These are phyloP conservation scores for Macaranga tanarius DNA, from an alignment of 441 rosid species.

Conservation along the genomic window DNA sequence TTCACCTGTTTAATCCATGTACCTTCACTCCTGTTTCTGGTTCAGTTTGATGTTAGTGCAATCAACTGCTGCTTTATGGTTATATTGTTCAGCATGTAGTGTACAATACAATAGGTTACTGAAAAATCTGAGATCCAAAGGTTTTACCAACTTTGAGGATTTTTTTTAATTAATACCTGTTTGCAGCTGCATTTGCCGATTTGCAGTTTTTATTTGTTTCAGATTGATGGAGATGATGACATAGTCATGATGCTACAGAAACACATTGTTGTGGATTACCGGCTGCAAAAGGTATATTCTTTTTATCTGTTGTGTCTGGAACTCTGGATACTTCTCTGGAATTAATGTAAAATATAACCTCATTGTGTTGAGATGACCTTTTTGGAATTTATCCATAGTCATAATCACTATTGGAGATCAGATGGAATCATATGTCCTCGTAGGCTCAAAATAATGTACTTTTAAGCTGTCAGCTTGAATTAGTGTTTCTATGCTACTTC, in stretches of 20 bases:
- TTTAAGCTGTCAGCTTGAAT: not conserved
- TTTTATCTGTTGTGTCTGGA: not conserved
- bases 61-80: not conserved
- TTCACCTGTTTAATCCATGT: not conserved
- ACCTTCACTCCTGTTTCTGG: constrained; percentile 4
- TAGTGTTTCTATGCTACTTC: not conserved
- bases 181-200: constrained; percentile 4
- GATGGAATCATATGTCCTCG: not conserved
- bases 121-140: not conserved
- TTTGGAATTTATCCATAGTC: not conserved
- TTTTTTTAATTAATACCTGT: not conserved
- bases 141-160: not conserved
- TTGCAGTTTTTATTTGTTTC: constrained; percentile 24
- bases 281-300: constrained; percentile 70
- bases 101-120: not conserved
- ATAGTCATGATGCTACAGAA: constrained; percentile 66
- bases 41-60: not conserved
- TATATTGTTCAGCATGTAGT: not conserved
- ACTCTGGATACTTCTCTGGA: not conserved
- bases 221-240: constrained; percentile 86
- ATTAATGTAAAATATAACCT: not conserved
- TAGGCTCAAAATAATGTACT: not conserved
- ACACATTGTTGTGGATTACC: constrained; percentile 72
- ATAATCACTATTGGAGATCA: not conserved
- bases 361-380: not conserved